These are phyloP conservation scores for Camellia japonica DNA, from an alignment of 148 eudicot genomes.

Conservation along the genomic window DNA sequence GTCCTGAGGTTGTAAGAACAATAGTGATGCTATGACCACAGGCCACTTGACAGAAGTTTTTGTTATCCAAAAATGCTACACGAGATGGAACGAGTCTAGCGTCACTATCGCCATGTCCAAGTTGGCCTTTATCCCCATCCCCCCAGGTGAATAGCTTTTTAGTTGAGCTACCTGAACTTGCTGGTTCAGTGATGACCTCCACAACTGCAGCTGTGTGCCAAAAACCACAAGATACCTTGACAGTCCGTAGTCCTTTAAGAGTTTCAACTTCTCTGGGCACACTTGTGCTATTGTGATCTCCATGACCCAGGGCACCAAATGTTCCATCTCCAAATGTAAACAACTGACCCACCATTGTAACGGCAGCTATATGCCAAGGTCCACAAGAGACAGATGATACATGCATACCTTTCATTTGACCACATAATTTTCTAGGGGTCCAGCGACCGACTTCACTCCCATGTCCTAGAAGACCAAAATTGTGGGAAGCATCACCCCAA, in stretches of 20 bases:
- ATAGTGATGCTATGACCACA: conserved; percentile 75
- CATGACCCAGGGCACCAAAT: conserved; percentile 81
- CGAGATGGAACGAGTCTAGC: conserved; percentile 55
- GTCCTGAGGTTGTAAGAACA: conserved; percentile 69
- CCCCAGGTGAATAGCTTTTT: conserved; percentile 81
- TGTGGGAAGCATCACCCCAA: conserved; percentile 66
- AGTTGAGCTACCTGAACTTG: conserved; percentile 44
- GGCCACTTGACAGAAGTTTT: conserved; percentile 62
- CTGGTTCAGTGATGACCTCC: conserved; percentile 43
- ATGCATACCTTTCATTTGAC: conserved; percentile 57
- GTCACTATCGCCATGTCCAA: conserved; percentile 75
- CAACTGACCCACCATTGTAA: conserved; percentile 55
- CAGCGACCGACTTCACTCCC: conserved; percentile 55
- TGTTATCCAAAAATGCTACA: conserved; percentile 45
- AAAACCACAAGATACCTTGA: conserved; percentile 68
- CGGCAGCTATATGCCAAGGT: conserved; percentile 75
- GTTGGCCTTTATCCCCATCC: conserved; percentile 70
- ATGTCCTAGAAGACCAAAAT: conserved; percentile 63
- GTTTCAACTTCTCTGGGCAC: conserved; percentile 56
- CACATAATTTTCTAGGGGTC: conserved; percentile 56
- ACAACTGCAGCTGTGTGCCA: conserved; percentile 82
- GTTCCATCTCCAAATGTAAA: conserved; percentile 83
- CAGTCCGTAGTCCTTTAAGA: conserved; percentile 51
- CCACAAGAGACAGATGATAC: conserved; percentile 68
- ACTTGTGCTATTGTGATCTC: conserved; percentile 49